Base-by-base conservation (phyloP, 1,284 basidiomycete genomes). In the Ganoderma sinense region DNA sequence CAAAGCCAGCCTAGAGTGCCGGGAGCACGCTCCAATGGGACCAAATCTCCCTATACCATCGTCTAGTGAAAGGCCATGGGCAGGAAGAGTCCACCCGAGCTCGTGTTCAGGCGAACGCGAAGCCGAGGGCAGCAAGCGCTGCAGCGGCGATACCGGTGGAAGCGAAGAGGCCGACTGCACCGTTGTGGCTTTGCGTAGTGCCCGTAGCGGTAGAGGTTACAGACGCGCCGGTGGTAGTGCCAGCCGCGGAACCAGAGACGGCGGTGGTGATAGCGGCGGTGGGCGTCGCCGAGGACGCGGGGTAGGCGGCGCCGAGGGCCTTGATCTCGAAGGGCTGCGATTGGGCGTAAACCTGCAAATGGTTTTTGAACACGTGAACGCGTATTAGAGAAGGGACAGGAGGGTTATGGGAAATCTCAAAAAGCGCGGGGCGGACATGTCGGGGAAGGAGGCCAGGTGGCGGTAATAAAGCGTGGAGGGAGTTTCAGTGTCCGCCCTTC, bases 321-420 rank as follows among this genome's bases (percentile, higher is more conserved):
- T 91, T 91, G 81, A 95, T 87, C 78, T 91, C 88, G 80, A 94
- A 94, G 13, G 81, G 76, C 67, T 87, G 73, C 39, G 91, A 92
- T 56, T 80, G 77, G 29, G 89, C 89, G 75, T 87, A 93, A 71
- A 94, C 74, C 90, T 94, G 64, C n/a, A 18, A 6, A 36, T 6
- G 74, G 23, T 26, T 26, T 53, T 53, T 26, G 45, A 26, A 10
- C 23, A 10, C 23, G 23, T 26, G 48, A 53, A 23, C n/a, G 4
- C 13, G 48, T 53, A 23, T 26, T 4, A 36, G 26, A n/a, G 26
- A 16, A 43, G 18, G 20, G 62, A 20, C 13, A 14, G 11, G 6
- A 14, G 48, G n/a, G n/a, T 13, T 33, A 59, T 39, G 33, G 18
- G 31, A 33, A 31, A 56, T 1, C 11, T 11, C 5, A 31, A n/a